These are phyloP conservation scores for Eucalyptus erythrocorys DNA, from an alignment of 345 rosid genomes.

Conservation along the genomic window DNA sequence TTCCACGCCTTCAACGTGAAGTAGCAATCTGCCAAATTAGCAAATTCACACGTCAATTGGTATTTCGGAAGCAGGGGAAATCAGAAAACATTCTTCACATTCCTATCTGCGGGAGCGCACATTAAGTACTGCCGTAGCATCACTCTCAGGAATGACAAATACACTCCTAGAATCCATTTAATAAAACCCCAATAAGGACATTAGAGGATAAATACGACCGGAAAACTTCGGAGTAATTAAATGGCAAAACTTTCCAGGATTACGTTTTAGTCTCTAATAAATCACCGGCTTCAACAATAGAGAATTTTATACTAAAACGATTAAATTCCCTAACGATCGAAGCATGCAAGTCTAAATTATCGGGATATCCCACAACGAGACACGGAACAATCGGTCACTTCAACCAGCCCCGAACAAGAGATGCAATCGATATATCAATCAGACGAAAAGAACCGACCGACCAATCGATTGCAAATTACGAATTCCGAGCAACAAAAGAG, in stretches of 20 bases:
- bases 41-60: not conserved
- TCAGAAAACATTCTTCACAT: not conserved
- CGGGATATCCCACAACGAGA: not conserved
- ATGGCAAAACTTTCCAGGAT: not conserved
- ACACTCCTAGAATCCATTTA: not conserved
- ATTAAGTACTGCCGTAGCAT: not conserved
- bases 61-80: not conserved
- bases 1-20: conserved; percentile 57
- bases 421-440: not conserved
- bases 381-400: not conserved
- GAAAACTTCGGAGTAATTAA: not conserved
- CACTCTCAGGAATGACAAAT: not conserved
- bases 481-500: not conserved
- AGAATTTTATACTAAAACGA: not conserved
- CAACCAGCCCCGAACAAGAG: not conserved
- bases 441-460: not conserved
- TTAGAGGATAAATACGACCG: not conserved
- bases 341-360: not conserved
- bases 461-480: not conserved
- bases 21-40: conserved; percentile 29
- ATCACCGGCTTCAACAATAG: not conserved
- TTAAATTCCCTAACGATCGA: not conserved
- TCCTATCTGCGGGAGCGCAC: not conserved
- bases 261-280: not conserved
- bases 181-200: not conserved